These are phyloP conservation scores for Jatropha multifida DNA, from an alignment of 441 rosid species.

Conservation along the genomic window DNA sequence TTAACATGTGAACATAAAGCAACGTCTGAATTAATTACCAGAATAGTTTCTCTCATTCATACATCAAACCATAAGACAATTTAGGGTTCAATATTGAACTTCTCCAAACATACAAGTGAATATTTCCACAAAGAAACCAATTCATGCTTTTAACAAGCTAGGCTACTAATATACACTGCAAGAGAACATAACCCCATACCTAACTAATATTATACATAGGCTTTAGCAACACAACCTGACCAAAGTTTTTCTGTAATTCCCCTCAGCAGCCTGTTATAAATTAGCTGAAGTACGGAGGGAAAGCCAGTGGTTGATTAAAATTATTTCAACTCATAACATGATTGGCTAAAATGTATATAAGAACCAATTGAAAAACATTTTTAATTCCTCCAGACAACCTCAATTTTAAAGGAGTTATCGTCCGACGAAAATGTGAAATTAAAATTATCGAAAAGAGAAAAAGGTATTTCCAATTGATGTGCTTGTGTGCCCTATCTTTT, in stretches of 20 bases:
- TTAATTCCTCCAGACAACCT: background rate
- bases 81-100: constrained; percentile 1
- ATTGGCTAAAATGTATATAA: too few relatives aligned
- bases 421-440: background rate
- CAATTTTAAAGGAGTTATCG: background rate
- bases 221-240: background rate
- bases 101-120: too few relatives aligned
- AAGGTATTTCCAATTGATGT: background rate
- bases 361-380: too few relatives aligned
- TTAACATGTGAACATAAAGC: background rate
- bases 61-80: background rate
- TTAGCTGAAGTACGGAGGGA: background rate
- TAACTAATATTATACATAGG: background rate
- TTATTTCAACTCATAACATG: background rate
- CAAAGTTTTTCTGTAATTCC: background rate
- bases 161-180: too few relatives aligned
- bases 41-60: background rate
- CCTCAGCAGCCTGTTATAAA: background rate
- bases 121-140: too few relatives aligned
- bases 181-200: too few relatives aligned
- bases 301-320: too few relatives aligned
- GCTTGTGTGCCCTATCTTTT: too few relatives aligned
- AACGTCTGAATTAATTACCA: background rate
- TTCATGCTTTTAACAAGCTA: too few relatives aligned
- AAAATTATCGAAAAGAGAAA: background rate